Base-by-base conservation (phyloP, 371 early-diverging fungal species). In the Nematocida displodere region DNA sequence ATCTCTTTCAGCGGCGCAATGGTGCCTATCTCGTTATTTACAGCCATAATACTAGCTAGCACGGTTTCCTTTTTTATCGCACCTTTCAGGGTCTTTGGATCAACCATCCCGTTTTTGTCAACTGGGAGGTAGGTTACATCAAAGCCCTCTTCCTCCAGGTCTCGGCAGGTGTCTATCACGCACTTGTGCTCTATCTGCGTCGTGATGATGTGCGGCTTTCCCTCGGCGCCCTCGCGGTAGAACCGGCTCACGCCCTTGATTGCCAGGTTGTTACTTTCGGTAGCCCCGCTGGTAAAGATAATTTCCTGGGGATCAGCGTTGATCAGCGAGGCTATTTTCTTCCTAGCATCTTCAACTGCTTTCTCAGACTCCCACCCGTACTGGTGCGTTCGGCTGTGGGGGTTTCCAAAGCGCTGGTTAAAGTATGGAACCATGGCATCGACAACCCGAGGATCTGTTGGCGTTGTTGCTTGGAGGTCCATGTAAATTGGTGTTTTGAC, bases 171-270 rank as follows among this genome's bases (percentile, higher is more conserved):
- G 80, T 97, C 97, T 66, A 98, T 86, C 11, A 98, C 93, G 80
- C 95, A 95, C 86, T 98, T 98, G 86, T 98, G 99, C 85, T 98
- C 99, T 39, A 90, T 95, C 84, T 95, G 94, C 5, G 92, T 88
- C 8, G 99, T 96, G 77, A 98, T 95, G 64, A 98, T 91, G 83
- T 98, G 99, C 13, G 79, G 78, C 39, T 58, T 80, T 75, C 88
- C 90, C 86, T 93, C 92, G 68, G 89, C 91, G 76, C 86, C 87
- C 8, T 64, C 24, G 80, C 90, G 91, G 28, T 75, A 42, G 33
- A 67, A 98, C 42, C 91, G 86, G 4, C 93, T 91, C 44, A 97
- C 90, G 65, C 99, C 99, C 84, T 95, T 96, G 79, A 96, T 85
- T 76, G 91, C 89, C 29, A 92, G 83, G 81, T 98, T 98, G 87